Conservation (phyloP, 345 rosid species). For the Hypericum androsaemum region DNA sequence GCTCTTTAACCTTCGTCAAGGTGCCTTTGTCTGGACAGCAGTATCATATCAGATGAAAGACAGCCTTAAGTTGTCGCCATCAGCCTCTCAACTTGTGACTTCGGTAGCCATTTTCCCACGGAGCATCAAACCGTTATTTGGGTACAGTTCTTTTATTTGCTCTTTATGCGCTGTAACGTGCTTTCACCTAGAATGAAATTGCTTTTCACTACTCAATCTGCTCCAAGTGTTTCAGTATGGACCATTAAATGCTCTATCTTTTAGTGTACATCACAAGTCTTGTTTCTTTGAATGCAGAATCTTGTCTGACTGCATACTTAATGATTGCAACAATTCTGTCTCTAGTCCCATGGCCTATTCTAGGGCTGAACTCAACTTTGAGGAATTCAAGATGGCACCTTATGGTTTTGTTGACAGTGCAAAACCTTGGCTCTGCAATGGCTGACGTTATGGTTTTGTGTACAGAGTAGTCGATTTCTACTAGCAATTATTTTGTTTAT, state of each 20-base stretch:
- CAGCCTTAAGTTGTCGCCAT: conserved; percentile 76
- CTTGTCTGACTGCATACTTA: conserved; percentile 76
- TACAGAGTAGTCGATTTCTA: no score
- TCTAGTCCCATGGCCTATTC: conserved; percentile 80
- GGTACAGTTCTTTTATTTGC: conserved; percentile 32
- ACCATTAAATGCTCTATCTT: no score
- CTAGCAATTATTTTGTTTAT: no score
- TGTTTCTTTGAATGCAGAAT: conserved; percentile 42
- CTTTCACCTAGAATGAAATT: no score
- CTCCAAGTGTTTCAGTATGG: no score
- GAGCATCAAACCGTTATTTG: conserved; percentile 93
- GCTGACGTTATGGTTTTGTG: conserved; percentile 60
- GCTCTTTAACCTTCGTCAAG: no score
- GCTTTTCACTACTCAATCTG: no score
- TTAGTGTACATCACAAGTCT: background rate
- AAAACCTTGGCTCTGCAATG: conserved; percentile 92
- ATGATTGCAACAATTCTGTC: conserved; percentile 65
- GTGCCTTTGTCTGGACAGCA: conserved; percentile 97
- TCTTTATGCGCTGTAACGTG: no score
- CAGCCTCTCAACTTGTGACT: conserved; percentile 83
- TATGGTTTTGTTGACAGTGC: conserved; percentile 58
- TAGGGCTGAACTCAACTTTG: conserved; percentile 41
- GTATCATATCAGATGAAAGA: conserved; percentile 95
- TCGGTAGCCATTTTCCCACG: conserved; percentile 87
- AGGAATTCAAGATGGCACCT: conserved; percentile 60